phyloP scores from a whole-genome alignment of 225 moss, liverwort and hornwort genomes.

The Antitrichia curtipendula region DNA sequence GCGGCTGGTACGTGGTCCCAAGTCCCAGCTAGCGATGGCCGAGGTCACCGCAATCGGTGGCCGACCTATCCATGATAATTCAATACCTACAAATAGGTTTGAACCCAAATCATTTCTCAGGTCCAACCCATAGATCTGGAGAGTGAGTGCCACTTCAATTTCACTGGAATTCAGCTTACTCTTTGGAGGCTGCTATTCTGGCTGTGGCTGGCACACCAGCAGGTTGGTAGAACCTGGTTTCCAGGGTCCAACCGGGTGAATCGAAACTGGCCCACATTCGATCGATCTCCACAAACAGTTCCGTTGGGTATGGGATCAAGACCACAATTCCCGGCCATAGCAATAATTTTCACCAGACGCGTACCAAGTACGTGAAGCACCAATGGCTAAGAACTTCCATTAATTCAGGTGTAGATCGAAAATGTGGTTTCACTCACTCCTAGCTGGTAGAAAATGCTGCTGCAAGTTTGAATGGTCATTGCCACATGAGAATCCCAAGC shows the following conservation, averaged over 20 bases:
- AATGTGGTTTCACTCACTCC: neutral
- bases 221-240: neutral
- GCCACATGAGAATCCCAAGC: neutral
- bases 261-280: neutral
- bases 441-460: neutral
- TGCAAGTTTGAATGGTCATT: neutral
- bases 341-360: neutral
- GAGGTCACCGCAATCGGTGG: neutral
- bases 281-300: neutral
- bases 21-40: neutral
- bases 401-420: neutral
- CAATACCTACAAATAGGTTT: neutral
- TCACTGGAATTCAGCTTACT: neutral
- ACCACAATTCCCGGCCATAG: neutral
- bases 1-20: neutral
- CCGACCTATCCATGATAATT: neutral
- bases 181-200: too few relatives aligned
- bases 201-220: neutral
- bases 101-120: neutral
- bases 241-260: neutral
- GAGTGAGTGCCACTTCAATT: neutral
- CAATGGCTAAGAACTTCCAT: neutral
- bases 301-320: neutral
- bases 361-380: neutral
- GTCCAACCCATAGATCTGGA: neutral